Evolutionary conservation across 441 rosid genomes (phyloP).

Genomic region (Gossypium trilobum): DNA sequence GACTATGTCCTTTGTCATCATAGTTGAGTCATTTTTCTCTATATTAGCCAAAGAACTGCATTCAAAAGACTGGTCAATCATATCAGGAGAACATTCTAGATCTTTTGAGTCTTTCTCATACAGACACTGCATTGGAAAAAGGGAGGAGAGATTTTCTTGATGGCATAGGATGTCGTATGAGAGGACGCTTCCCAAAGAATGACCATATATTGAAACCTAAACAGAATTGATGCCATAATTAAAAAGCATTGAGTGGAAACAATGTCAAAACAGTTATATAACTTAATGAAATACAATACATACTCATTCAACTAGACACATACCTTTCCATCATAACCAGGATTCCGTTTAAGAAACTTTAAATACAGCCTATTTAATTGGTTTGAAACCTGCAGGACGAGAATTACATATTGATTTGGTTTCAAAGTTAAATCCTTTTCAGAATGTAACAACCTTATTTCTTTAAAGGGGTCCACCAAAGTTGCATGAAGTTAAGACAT

Average conservation of each 20-base stretch:
- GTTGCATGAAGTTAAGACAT: not conserved
- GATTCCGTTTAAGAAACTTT: slow-evolving; percentile 78
- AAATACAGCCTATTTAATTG: slow-evolving; percentile 68
- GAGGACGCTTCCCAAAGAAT: slow-evolving; percentile 91
- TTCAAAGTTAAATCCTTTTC: not conserved
- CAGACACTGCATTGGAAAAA: slow-evolving; percentile 73
- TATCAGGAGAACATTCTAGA: slow-evolving; percentile 28
- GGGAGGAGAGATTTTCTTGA: slow-evolving; percentile 73
- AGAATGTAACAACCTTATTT: not conserved
- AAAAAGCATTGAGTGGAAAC: not conserved
- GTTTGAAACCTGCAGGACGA: slow-evolving; percentile 63
- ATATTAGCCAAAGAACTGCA: slow-evolving; percentile 24
- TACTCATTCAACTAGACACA: slow-evolving; percentile 16
- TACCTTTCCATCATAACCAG: slow-evolving; percentile 97
- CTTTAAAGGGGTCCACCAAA: not conserved
- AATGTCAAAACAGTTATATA: not conserved
- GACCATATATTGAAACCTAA: slow-evolving; percentile 87
- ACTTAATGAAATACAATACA: not conserved
- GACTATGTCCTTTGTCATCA: slow-evolving; percentile 20
- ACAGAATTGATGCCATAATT: slow-evolving; percentile 10
- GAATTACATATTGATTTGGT: slow-evolving; percentile 4
- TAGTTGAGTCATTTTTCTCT: slow-evolving; percentile 26
- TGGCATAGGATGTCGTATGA: slow-evolving; percentile 95
- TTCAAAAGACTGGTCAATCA: slow-evolving; percentile 25
- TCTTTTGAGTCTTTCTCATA: slow-evolving; percentile 40